Base-by-base conservation (phyloP, 2,329 filamentous ascomycete species). In the Fusarium napiforme region DNA sequence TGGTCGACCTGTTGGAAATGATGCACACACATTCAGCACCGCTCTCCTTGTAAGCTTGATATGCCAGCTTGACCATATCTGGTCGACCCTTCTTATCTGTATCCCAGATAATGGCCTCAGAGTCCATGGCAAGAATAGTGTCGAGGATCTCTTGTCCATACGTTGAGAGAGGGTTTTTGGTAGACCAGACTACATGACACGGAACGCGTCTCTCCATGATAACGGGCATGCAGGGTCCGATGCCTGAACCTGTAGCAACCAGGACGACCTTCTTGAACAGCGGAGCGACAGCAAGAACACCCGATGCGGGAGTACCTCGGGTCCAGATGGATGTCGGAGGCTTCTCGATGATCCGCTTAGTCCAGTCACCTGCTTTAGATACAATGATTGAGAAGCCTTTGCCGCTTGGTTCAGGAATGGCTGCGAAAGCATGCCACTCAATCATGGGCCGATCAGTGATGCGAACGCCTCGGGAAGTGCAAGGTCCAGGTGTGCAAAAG, bases 331-430 rank as follows among this genome's bases (percentile, higher is more conserved):
- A 81, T 1, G 82, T 85, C 2, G 90, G 90, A 4, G 88, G 88
- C 55, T 85, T 83, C 56, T 85, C 81, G 79, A 93, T 93, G 49
- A 88, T 85, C 37, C 85, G 84, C 23, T 83, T 82, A 0, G 91
- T 93, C 91, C 91, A 93, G 81, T 93, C 91, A 11, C 92, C 92
- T 4, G 90, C 91, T 68, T 89, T 90, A 55, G 90, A 92, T 26
- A 93, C 85, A 19, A 93, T 82, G 28, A 91, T 83, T 1, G 90
- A 92, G 81, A 91, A 93, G 16, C 87, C 89, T 36, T 81, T 80
- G 1, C 72, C 72, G 15, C 43, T 67, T 1, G 87, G 84, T 69
- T 89, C 87, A 2, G 91, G 89, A 59, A 93, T 92, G 0, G 90
- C 90, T 34, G 92, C 92, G 76, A 93, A 93, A 2, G 89, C 86